Conservation (phyloP, 1,284 basidiomycete genomes). For the Inonotus hispidus region DNA sequence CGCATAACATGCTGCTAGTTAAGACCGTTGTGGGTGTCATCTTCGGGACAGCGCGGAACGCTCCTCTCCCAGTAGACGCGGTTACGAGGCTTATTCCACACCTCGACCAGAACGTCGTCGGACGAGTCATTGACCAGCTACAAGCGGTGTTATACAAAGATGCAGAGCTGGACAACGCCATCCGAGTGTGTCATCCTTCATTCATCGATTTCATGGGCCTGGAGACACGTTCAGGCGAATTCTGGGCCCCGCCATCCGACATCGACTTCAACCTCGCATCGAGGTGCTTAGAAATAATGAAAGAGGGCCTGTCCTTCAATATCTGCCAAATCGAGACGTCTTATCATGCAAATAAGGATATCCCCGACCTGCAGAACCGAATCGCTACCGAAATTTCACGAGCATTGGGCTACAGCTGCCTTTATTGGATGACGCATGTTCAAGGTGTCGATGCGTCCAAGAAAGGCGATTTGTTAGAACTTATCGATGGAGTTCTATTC, state of each 20-base stretch:
- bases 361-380: conserved; percentile 1
- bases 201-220: conserved; percentile 19
- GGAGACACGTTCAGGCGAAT: conserved; percentile 10
- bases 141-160: conserved; percentile 5
- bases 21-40: neutral
- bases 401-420: conserved; percentile 15
- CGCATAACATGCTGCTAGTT: neutral
- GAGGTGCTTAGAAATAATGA: conserved; percentile 18
- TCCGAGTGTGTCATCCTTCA: conserved; percentile 18
- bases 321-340: conserved; percentile 20
- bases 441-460: neutral
- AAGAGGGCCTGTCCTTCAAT: conserved; percentile 22
- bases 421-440: conserved; percentile 13
- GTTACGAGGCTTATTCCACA: neutral
- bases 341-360: conserved; percentile 15
- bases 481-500: neutral
- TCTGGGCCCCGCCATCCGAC: conserved; percentile 20
- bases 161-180: neutral
- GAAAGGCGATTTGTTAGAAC: neutral
- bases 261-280: conserved; percentile 22
- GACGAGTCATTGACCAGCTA: neutral
- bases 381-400: conserved; percentile 7
- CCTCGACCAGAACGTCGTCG: neutral
- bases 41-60: neutral
- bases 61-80: neutral